Percentiles rank a stretch among this genome's conserved stretches.
These are phyloP conservation scores for Sinapis alba DNA, from an alignment of 441 rosid genomes.

Conservation along the genomic window DNA sequence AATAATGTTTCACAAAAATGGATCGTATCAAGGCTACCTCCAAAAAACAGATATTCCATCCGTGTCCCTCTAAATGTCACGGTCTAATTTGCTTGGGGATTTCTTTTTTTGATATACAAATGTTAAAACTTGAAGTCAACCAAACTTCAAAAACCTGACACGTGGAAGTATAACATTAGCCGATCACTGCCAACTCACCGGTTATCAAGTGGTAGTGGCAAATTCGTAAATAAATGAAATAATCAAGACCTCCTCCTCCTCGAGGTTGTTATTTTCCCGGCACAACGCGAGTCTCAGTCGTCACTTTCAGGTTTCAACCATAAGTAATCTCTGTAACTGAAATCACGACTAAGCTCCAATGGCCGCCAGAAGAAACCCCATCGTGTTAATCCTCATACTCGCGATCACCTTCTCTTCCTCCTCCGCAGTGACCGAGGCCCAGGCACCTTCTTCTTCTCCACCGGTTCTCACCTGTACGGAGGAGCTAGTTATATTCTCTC, in stretches of 20 bases:
- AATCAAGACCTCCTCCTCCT: not conserved
- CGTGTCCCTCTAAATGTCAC: too few species aligned
- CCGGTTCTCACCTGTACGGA: constrained; percentile 47
- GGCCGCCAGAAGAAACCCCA: constrained; percentile 30
- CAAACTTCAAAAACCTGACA: not conserved
- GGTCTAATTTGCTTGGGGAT: too few species aligned
- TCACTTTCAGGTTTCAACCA: not conserved
- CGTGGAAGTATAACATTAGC: not conserved
- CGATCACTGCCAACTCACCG: not conserved
- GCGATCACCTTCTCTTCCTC: constrained; percentile 12
- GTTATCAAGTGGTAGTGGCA: not conserved
- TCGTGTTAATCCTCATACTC: constrained; percentile 23
- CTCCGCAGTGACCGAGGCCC: constrained; percentile 32
- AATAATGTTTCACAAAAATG: too few species aligned
- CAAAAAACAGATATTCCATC: too few species aligned
- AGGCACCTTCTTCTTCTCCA: constrained; percentile 21
- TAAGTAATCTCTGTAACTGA: constrained; percentile 29
- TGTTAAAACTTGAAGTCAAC: not conserved
- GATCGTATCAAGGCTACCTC: too few species aligned
- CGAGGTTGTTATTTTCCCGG: constrained; percentile 25
- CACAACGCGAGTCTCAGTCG: constrained; percentile 23
- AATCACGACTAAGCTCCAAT: constrained; percentile 21
- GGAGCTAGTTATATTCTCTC: constrained; percentile 70
- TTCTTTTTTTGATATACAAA: not conserved
- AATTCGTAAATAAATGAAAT: not conserved